Conservation (phyloP, 2,329 filamentous ascomycete genomes). For the Penicillium sp. region DNA sequence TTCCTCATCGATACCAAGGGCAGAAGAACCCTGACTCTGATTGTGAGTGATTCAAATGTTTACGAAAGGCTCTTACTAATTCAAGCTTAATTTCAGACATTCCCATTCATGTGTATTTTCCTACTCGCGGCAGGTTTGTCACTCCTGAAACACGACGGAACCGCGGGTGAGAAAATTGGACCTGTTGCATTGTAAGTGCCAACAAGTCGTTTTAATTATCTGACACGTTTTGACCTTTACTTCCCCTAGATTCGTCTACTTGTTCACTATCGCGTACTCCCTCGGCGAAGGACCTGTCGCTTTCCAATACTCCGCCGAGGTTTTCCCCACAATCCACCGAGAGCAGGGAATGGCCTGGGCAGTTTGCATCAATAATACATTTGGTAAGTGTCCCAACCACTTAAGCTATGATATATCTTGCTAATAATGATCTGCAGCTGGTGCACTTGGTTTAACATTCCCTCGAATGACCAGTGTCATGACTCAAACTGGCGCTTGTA, state of each 20-base stretch:
- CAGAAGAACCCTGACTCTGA: constrained; percentile 53
- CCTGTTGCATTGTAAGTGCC: constrained; percentile 24
- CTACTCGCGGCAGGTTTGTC: constrained; percentile 60
- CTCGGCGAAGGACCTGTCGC: constrained; percentile 60
- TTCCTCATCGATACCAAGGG: constrained; percentile 68
- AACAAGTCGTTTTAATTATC: background rate
- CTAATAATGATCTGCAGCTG: constrained; percentile 33
- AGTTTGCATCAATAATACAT: constrained; percentile 32
- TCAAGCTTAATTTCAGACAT: constrained; percentile 56
- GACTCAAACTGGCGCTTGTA: constrained; percentile 56
- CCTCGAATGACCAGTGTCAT: constrained; percentile 49
- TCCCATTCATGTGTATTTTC: constrained; percentile 66
- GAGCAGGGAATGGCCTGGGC: constrained; percentile 35
- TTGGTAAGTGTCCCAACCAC: constrained; percentile 12
- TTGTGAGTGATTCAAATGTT: constrained; percentile 10
- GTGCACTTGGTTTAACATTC: constrained; percentile 49
- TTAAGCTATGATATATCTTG: constrained; percentile 10
- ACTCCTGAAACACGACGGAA: constrained; percentile 46
- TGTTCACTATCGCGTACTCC: constrained; percentile 65
- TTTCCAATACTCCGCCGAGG: constrained; percentile 54
- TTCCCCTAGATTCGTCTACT: constrained; percentile 59
- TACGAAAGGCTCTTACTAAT: background rate
- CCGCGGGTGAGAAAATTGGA: constrained; percentile 37
- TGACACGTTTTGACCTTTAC: background rate
- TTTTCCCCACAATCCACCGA: constrained; percentile 56